Evolutionary conservation across 2,329 filamentous ascomycete species (phyloP), one percentile per base, ranked within the genome.

Genomic region (Lachnellula arida): DNA sequence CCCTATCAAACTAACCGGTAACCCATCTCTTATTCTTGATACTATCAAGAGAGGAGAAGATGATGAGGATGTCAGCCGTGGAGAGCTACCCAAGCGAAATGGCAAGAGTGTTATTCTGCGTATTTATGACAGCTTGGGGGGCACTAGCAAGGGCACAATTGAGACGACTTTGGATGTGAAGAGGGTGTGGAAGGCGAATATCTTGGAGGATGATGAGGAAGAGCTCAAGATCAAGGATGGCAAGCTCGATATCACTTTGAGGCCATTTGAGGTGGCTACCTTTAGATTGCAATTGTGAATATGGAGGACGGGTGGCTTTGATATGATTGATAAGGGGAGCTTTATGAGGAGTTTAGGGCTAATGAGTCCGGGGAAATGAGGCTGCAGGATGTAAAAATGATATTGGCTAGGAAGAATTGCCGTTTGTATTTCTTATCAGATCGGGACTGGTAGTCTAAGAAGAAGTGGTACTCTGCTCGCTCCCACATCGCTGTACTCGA

Each of bases 11-110:
- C 74, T 97, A n/a, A 77, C 78, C 1, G 86, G 87, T 46, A 78
- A 80, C 46, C 70, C 78, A 9, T 86, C 88, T 2, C 76, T 99
- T 19, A 77, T 99, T 3, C 77, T 99, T 0, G 94, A 99, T 70
- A 87, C 86, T 0, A 81, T 99, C 71, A 99, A 99, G 80, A 87
- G 94, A 55, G 94, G 90, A n/a, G 89, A 93, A 69, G 89, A 93
- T 65, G 89, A 93, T 63, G 85, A 87, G 66, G 89, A 91, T 63
- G 81, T 91, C 44, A 83, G 79, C 46, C 73, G 78, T 15, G 81
- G 82, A 22, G 81, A 81, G 37, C 73, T 93, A 34, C 80, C 82
- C 3, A 77, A 77, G 62, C 83, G 88, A 55, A 81, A 83, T 64
- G 91, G 90, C 0, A 82, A 82, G 71, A 95, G 89, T 69, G 80